phyloP scores from a whole-genome alignment of 345 rosid genomes.

The Gossypium bickii region DNA sequence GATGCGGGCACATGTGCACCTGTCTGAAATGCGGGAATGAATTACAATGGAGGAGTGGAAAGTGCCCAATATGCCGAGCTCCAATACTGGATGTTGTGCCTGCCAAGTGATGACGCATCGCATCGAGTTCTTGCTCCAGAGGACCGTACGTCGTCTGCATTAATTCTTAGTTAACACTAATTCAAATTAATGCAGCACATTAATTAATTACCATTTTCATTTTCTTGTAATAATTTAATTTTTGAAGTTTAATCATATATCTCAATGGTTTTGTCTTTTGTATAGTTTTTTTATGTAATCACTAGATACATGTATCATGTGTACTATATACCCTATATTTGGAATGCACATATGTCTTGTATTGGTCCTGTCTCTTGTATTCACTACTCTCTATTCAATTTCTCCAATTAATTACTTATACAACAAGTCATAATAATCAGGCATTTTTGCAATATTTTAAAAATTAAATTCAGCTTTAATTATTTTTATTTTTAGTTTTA shows the following conservation, averaged over 20 bases:
- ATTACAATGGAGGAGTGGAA: conserved; percentile 66
- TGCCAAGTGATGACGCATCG: neutral
- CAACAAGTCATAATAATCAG: no score
- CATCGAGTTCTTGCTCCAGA: neutral
- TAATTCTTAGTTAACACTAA: neutral
- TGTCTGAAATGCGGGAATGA: conserved; percentile 75
- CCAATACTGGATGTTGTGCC: conserved; percentile 70
- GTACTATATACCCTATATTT: neutral
- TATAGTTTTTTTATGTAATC: neutral
- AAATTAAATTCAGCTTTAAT: no score
- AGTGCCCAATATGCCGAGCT: conserved; percentile 77
- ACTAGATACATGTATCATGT: neutral
- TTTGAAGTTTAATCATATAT: neutral
- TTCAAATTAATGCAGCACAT: neutral
- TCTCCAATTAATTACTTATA: no score
- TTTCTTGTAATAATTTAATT: neutral
- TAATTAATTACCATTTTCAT: neutral
- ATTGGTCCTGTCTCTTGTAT: neutral
- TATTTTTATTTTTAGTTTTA: no score
- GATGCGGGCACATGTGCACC: conserved; percentile 90
- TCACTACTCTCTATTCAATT: no score
- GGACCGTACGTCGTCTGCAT: neutral
- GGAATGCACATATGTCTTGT: neutral
- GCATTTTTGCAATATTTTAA: no score
- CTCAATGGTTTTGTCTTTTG: neutral